These are phyloP conservation scores for Melanomma pulvis-pyrius DNA, from an alignment of 495 filamentous ascomycete genomes.

Conservation along the genomic window DNA sequence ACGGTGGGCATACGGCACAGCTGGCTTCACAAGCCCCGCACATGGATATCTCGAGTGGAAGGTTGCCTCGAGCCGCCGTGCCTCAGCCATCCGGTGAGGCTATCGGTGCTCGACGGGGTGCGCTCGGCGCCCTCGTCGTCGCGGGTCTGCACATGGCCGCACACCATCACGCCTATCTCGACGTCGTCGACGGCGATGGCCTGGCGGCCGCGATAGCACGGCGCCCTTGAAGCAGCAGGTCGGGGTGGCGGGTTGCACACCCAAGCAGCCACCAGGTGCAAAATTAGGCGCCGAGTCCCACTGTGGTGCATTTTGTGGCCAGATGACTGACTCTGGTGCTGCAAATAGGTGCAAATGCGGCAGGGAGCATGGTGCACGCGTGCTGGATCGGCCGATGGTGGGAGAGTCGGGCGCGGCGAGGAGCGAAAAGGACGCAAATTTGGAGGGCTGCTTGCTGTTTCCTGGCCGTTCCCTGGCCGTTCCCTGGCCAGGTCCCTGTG, in stretches of 20 bases:
- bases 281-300: constrained; percentile 34
- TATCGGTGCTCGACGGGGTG: neutral
- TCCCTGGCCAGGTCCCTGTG: too few relatives aligned
- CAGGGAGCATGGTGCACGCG: neutral
- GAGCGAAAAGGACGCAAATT: constrained; percentile 1
- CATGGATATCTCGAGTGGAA: constrained; percentile 2
- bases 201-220: constrained; percentile 16
- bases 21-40: constrained; percentile 14
- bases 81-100: constrained; percentile 18
- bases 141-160: constrained; percentile 8
- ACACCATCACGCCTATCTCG: constrained; percentile 28
- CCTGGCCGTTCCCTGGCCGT: too few relatives aligned
- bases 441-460: neutral
- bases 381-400: neutral
- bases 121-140: constrained; percentile 7
- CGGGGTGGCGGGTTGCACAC: constrained; percentile 13
- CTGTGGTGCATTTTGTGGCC: constrained; percentile 32
- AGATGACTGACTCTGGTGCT: constrained; percentile 15
- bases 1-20: constrained; percentile 8
- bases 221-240: constrained; percentile 19
- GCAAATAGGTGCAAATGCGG: constrained; percentile 21
- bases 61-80: constrained; percentile 26
- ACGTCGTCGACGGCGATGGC: constrained; percentile 1
- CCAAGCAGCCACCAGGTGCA: constrained; percentile 6
- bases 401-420: neutral